Percentiles rank a stretch among this genome's conserved stretches.
Conservation (phyloP, 2,329 filamentous ascomycete genomes). For the Aureobasidium sp. region DNA sequence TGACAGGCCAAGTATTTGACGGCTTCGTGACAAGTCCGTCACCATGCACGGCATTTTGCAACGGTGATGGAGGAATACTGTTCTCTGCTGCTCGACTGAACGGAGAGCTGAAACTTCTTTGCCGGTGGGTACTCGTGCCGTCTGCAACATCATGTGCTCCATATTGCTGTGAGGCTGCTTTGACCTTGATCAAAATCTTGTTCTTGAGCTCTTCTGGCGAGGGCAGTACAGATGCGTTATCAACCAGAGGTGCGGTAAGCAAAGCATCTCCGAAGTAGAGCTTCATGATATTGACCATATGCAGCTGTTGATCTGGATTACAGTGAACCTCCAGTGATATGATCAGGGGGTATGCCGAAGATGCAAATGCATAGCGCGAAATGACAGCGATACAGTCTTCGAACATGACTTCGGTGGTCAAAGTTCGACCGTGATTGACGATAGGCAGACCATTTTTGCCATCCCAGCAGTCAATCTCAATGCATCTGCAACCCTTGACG, state of each 20-base stretch:
- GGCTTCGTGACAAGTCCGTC: slow-evolving; percentile 15
- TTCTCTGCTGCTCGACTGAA: slow-evolving; percentile 57
- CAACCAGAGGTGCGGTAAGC: slow-evolving; percentile 66
- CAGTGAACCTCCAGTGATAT: slow-evolving; percentile 96
- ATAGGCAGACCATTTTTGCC: slow-evolving; percentile 79
- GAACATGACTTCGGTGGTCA: slow-evolving; percentile 85
- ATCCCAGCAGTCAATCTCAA: slow-evolving; percentile 98
- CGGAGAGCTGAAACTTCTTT: slow-evolving; percentile 71
- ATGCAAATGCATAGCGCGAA: slow-evolving; percentile 86
- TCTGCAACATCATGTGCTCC: slow-evolving; percentile 15
- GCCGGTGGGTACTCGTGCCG: slow-evolving; percentile 31
- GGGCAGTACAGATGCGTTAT: slow-evolving; percentile 62
- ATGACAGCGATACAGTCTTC: slow-evolving; percentile 87
- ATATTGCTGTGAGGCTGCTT: slow-evolving; percentile 59
- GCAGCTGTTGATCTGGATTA: slow-evolving; percentile 69
- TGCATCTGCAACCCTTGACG: slow-evolving; percentile 82
- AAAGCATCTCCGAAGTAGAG: slow-evolving; percentile 75
- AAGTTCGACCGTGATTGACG: slow-evolving; percentile 83
- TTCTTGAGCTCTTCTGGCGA: slow-evolving; percentile 79
- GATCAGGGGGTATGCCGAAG: slow-evolving; percentile 82
- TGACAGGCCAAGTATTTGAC: slow-evolving; percentile 40
- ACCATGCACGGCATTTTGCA: background rate
- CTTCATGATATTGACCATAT: slow-evolving; percentile 86
- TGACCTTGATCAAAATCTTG: slow-evolving; percentile 89
- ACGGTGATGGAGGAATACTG: slow-evolving; percentile 37